Conservation (phyloP, 768 basidiomycete species). For the Phaeotremella skinneri region DNA sequence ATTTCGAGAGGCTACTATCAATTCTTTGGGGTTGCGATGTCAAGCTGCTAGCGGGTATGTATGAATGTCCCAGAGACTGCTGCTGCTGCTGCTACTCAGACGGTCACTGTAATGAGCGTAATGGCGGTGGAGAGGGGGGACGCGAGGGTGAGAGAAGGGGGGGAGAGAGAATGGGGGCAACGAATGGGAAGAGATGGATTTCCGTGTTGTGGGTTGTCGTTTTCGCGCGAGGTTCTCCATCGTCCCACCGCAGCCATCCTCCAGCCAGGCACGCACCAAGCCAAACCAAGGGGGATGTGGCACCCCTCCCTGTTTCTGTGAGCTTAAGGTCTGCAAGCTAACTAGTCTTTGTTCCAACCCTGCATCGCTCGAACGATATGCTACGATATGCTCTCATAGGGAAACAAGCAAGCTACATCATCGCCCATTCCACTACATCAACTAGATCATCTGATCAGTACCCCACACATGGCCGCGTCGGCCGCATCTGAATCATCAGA, state of each 20-base stretch:
- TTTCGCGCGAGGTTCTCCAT: too few relatives aligned
- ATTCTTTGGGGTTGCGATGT: neutral
- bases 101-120: neutral
- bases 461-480: neutral
- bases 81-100: neutral
- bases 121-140: neutral
- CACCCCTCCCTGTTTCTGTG: too few relatives aligned
- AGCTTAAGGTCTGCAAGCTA: too few relatives aligned
- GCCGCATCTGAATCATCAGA: neutral
- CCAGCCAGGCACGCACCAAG: too few relatives aligned
- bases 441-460: neutral
- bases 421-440: too few relatives aligned
- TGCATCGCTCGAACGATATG: neutral
- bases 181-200: too few relatives aligned
- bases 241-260: too few relatives aligned
- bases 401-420: too few relatives aligned
- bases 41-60: neutral
- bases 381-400: too few relatives aligned
- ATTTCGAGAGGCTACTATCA: neutral
- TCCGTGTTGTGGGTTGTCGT: too few relatives aligned
- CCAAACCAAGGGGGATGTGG: too few relatives aligned
- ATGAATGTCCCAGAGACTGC: constrained; percentile 5
- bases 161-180: neutral
- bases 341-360: neutral
- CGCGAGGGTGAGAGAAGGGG: neutral